Percentiles rank a stretch among this genome's conserved stretches.
Conservation (phyloP, 441 rosid species). For the Gossypium aridum region DNA sequence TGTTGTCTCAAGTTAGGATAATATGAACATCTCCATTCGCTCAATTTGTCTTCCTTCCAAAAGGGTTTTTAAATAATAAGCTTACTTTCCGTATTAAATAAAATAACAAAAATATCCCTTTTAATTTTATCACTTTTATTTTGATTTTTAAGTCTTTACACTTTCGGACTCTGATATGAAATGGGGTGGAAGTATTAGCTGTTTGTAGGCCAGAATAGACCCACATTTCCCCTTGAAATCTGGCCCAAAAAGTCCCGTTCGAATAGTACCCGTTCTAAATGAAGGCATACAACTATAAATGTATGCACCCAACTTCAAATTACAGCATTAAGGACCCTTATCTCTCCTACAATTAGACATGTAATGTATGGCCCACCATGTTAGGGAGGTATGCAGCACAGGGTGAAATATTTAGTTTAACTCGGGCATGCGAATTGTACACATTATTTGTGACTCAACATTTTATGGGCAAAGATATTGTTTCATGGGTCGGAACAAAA, state of each 20-base stretch:
- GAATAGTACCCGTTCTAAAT: background rate
- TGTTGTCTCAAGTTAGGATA: background rate
- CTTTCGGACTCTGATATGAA: too few relatives aligned
- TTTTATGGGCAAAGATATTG: background rate
- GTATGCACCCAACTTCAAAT: background rate
- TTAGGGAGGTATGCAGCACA: background rate
- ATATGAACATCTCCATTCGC: background rate
- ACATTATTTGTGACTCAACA: background rate
- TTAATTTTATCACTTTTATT: background rate
- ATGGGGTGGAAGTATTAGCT: background rate
- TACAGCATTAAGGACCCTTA: background rate
- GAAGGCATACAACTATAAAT: background rate
- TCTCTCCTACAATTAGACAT: background rate
- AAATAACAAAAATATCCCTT: too few relatives aligned
- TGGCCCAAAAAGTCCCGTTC: background rate
- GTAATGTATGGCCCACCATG: background rate
- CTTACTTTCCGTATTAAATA: background rate
- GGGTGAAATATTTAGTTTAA: background rate
- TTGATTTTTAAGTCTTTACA: background rate
- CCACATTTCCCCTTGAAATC: background rate
- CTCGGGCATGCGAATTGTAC: background rate
- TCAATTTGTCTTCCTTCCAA: background rate
- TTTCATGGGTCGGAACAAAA: slow-evolving; percentile 1
- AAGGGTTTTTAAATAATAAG: background rate
- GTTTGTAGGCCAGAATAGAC: background rate